phyloP scores from a whole-genome alignment of 441 rosid species.

The Eutrema salsugineum region DNA sequence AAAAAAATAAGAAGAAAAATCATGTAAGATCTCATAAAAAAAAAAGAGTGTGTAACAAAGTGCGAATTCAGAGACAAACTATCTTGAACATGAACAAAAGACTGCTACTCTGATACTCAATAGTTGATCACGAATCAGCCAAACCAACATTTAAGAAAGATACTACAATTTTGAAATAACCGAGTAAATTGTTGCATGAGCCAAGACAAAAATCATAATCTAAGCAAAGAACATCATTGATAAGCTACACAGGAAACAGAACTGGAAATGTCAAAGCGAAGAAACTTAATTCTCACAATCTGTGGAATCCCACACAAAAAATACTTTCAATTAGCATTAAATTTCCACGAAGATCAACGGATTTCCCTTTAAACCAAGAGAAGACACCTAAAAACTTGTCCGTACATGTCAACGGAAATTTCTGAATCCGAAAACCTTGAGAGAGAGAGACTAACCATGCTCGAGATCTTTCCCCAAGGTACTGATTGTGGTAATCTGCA shows the following conservation, averaged over 20 bases:
- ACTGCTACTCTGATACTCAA: background rate
- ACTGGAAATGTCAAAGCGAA: background rate
- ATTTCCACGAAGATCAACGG: background rate
- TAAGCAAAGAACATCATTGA: background rate
- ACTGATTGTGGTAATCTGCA: slow-evolving; percentile 52
- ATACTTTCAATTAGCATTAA: background rate
- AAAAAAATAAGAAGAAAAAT: background rate
- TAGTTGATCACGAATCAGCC: slow-evolving; percentile 1
- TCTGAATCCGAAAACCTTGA: background rate
- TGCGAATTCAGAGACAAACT: background rate
- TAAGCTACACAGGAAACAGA: background rate
- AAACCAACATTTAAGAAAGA: background rate
- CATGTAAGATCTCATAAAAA: background rate
- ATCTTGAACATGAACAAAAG: background rate
- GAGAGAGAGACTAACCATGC: slow-evolving; percentile 32
- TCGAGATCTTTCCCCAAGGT: slow-evolving; percentile 48
- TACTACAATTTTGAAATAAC: background rate
- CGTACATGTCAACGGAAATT: background rate
- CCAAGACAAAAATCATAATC: background rate
- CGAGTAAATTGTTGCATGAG: background rate
- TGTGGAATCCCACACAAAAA: background rate
- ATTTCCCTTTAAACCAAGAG: background rate
- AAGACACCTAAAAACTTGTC: background rate
- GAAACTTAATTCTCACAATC: background rate
- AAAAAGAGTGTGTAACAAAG: background rate